Conservation (phyloP, 2,329 filamentous ascomycete genomes). For the Stagonosporopsis tanaceti region DNA sequence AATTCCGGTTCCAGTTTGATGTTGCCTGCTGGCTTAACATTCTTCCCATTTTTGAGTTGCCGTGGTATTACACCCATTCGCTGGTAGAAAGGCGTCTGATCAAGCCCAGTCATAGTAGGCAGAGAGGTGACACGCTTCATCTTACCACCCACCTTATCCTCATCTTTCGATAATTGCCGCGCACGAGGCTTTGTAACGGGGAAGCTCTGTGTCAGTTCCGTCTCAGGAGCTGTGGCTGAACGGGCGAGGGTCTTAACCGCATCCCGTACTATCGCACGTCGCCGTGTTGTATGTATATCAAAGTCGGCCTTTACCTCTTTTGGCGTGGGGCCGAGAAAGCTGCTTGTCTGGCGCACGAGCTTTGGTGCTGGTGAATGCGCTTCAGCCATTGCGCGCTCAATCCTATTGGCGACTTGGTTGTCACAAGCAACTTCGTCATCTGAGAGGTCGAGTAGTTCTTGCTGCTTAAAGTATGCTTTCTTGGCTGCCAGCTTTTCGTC, state of each 20-base stretch:
- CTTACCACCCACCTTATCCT: slow-evolving; percentile 14
- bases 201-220: slow-evolving; percentile 25
- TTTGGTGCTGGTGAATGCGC: slow-evolving; percentile 21
- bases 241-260: slow-evolving; percentile 16
- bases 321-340: slow-evolving; percentile 43
- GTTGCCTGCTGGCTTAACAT: slow-evolving; percentile 37
- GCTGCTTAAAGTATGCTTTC: slow-evolving; percentile 39
- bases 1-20: slow-evolving; percentile 44
- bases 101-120: slow-evolving; percentile 23
- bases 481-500: slow-evolving; percentile 37
- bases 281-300: slow-evolving; percentile 29
- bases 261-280: slow-evolving; percentile 23
- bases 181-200: slow-evolving; percentile 19
- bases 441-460: slow-evolving; percentile 39
- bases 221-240: slow-evolving; percentile 31
- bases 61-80: slow-evolving; percentile 39
- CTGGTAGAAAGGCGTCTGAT: slow-evolving; percentile 38
- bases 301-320: slow-evolving; percentile 40
- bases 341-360: slow-evolving; percentile 28
- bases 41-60: slow-evolving; percentile 40
- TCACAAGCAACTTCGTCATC: slow-evolving; percentile 37
- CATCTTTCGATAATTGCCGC: neutral
- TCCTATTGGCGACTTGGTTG: slow-evolving; percentile 26
- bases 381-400: slow-evolving; percentile 35
- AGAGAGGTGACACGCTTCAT: slow-evolving; percentile 37